Conservation (phyloP, 768 basidiomycete species). For the Brasilioporus rufonigricans region DNA sequence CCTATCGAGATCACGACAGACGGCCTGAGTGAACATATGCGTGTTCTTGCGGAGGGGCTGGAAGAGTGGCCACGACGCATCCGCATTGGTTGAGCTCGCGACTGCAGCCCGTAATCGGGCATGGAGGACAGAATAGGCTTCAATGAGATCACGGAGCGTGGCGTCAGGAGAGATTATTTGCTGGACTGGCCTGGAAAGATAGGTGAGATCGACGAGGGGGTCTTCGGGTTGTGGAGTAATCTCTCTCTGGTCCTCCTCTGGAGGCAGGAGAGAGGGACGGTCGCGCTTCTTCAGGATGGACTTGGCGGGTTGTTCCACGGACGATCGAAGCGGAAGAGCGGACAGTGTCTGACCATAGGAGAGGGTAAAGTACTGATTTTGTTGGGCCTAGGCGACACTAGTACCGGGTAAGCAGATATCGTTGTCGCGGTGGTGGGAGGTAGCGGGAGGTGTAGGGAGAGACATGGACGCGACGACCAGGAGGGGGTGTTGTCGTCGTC, state of each 20-base stretch:
- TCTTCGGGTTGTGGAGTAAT: slow-evolving; percentile 75
- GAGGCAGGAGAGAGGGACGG: slow-evolving; percentile 32
- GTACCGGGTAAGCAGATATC: slow-evolving; percentile 42
- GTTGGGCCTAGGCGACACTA: slow-evolving; percentile 52
- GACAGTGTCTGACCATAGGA: slow-evolving; percentile 29
- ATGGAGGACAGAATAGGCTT: slow-evolving; percentile 70
- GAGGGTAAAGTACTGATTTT: slow-evolving; percentile 47
- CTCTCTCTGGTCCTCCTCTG: slow-evolving; percentile 53
- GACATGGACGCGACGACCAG: slow-evolving; percentile 34
- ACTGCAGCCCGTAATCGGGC: slow-evolving; percentile 55
- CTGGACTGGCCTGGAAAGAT: slow-evolving; percentile 63
- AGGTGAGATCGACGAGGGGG: slow-evolving; percentile 59
- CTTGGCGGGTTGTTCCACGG: slow-evolving; percentile 47
- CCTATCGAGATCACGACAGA: slow-evolving; percentile 67
- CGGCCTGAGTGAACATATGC: slow-evolving; percentile 49
- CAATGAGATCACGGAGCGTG: slow-evolving; percentile 58
- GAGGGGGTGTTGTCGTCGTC: slow-evolving; percentile 17
- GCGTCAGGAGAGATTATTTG: slow-evolving; percentile 52
- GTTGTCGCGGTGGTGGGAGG: slow-evolving; percentile 57
- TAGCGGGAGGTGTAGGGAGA: slow-evolving; percentile 62
- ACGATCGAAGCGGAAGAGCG: slow-evolving; percentile 31
- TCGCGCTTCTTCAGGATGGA: slow-evolving; percentile 67
- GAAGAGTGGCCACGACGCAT: slow-evolving; percentile 70
- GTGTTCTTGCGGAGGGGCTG: slow-evolving; percentile 60
- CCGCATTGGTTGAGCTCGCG: slow-evolving; percentile 45